Evolutionary conservation across 257 asterid genomes (phyloP).

Genomic region (Sherardia arvensis): DNA sequence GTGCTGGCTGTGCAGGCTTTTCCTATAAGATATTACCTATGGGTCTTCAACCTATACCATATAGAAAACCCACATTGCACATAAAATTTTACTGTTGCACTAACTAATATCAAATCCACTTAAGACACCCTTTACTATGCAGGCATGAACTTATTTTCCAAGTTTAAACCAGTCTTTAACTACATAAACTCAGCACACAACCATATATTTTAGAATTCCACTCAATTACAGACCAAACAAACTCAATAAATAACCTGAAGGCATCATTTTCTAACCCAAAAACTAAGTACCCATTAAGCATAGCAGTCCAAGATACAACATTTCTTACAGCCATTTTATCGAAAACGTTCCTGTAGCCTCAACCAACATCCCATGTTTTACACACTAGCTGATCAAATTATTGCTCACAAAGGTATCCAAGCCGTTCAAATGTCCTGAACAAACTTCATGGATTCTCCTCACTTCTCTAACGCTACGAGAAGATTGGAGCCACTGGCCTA

Average conservation of each 20-base stretch:
- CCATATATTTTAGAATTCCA: conserved; percentile 70
- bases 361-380: conserved; percentile 39
- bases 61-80: conserved; percentile 63
- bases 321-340: conserved; percentile 59
- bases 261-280: conserved; percentile 46
- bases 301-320: conserved; percentile 90
- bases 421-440: conserved; percentile 26
- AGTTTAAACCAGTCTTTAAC: conserved; percentile 42
- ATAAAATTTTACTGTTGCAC: conserved; percentile 56
- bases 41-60: no score
- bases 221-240: conserved; percentile 33
- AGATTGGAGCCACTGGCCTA: conserved; percentile 51
- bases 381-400: conserved; percentile 51
- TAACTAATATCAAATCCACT: conserved; percentile 52
- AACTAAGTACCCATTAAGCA: conserved; percentile 76
- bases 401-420: conserved; percentile 35
- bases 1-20: no score
- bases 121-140: conserved; percentile 40
- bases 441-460: conserved; percentile 36
- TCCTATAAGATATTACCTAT: no score
- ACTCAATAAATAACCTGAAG: conserved; percentile 36
- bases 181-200: conserved; percentile 50
- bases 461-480: conserved; percentile 33
- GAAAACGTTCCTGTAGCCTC: conserved; percentile 66
- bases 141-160: conserved; percentile 71